Percentiles rank a stretch among this genome's conserved stretches.
phyloP scores from a whole-genome alignment of 768 basidiomycete species.

The Tephrocybe sp. region DNA sequence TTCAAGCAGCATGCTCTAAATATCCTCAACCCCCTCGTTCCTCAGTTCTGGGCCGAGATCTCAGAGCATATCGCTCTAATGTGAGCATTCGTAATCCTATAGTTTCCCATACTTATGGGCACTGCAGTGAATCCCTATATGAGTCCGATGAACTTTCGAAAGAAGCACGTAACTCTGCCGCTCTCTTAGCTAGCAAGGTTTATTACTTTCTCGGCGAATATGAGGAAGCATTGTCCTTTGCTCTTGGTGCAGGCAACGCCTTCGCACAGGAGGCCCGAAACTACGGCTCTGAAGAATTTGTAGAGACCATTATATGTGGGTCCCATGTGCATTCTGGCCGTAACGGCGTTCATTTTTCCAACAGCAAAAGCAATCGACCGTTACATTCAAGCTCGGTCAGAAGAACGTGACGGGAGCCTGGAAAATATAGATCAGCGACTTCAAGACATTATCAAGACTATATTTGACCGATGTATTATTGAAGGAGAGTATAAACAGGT shows the following conservation, averaged over 20 bases:
- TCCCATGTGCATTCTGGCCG: slow-evolving; percentile 62
- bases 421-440: slow-evolving; percentile 77
- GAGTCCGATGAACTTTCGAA: slow-evolving; percentile 77
- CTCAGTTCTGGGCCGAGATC: slow-evolving; percentile 98
- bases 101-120: slow-evolving; percentile 9
- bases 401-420: slow-evolving; percentile 48
- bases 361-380: slow-evolving; percentile 94
- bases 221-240: slow-evolving; percentile 94
- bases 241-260: slow-evolving; percentile 83
- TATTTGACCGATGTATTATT: slow-evolving; percentile 80
- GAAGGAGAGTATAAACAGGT: slow-evolving; percentile 94
- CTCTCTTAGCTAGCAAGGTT: slow-evolving; percentile 94
- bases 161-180: slow-evolving; percentile 76
- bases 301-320: slow-evolving; percentile 93
- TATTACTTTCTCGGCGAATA: slow-evolving; percentile 96
- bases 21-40: slow-evolving; percentile 77
- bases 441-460: slow-evolving; percentile 82
- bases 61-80: slow-evolving; percentile 90
- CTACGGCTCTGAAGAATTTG: slow-evolving; percentile 76
- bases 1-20: slow-evolving; percentile 92
- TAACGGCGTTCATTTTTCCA: slow-evolving; percentile 4
- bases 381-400: slow-evolving; percentile 71
- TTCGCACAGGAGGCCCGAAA: slow-evolving; percentile 74
- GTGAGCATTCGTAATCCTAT: slow-evolving; percentile 44
- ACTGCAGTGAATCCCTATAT: slow-evolving; percentile 79